phyloP scores from a whole-genome alignment of 2,329 filamentous ascomycete species.

The Colletotrichum sublineola region DNA sequence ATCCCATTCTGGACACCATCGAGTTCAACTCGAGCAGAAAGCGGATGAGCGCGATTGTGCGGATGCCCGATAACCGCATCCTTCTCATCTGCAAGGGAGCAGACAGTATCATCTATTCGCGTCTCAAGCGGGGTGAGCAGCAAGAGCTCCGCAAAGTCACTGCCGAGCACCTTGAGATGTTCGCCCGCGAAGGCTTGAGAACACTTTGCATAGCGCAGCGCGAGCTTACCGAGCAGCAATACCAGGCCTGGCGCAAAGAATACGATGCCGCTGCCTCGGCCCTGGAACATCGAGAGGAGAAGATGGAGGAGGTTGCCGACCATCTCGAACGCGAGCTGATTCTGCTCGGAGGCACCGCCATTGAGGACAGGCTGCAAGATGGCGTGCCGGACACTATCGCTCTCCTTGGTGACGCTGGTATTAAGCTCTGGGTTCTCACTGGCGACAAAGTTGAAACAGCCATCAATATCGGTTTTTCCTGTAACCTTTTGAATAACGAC shows the following conservation, averaged over 20 bases:
- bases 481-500: conserved; percentile 95
- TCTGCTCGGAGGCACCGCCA: conserved; percentile 92
- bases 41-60: conserved; percentile 96
- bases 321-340: conserved; percentile 90
- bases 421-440: conserved; percentile 98
- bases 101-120: conserved; percentile 96
- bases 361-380: conserved; percentile 96
- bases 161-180: conserved; percentile 96
- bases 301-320: conserved; percentile 90
- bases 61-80: conserved; percentile 92
- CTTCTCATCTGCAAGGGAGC: conserved; percentile 97
- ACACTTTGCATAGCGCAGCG: conserved; percentile 94
- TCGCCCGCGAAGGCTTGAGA: conserved; percentile 92
- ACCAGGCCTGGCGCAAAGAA: conserved; percentile 84
- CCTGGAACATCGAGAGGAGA: conserved; percentile 89
- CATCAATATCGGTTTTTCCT: conserved; percentile 99
- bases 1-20: conserved; percentile 90
- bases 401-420: conserved; percentile 90
- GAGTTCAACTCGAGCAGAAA: conserved; percentile 98
- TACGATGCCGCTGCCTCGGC: conserved; percentile 90
- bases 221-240: conserved; percentile 85
- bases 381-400: conserved; percentile 97
- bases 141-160: conserved; percentile 84
- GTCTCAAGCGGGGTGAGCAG: conserved; percentile 87
- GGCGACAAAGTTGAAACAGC: conserved; percentile 99